A percentile compares a stretch with the other conserved stretches of the same genome.
Conservation (phyloP, 495 filamentous ascomycete species). For the Tuber umbilicatum region DNA sequence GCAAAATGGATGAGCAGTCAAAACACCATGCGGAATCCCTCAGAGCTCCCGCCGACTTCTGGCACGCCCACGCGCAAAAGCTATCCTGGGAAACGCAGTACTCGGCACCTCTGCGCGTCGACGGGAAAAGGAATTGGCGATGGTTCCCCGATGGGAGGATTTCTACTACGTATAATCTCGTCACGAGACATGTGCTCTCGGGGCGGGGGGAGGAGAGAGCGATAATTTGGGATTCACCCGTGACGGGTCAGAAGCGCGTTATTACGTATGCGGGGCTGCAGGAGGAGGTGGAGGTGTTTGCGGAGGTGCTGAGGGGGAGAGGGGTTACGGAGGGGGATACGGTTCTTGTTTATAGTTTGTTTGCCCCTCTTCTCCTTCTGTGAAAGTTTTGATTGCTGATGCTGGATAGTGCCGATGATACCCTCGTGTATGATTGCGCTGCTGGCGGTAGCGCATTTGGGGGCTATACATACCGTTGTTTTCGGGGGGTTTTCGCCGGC, state of each 20-base stretch:
- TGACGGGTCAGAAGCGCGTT: slow-evolving; percentile 64
- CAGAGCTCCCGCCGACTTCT: slow-evolving; percentile 62
- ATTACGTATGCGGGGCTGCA: slow-evolving; percentile 69
- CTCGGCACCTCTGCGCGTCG: slow-evolving; percentile 24
- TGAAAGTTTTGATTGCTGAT: neutral
- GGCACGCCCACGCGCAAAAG: slow-evolving; percentile 64
- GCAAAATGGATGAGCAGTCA: neutral
- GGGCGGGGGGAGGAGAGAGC: slow-evolving; percentile 67
- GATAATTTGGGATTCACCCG: slow-evolving; percentile 82
- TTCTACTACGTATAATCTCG: slow-evolving; percentile 82
- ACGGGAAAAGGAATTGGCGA: slow-evolving; percentile 53
- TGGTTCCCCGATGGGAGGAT: slow-evolving; percentile 90
- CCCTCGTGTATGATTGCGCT: slow-evolving; percentile 78
- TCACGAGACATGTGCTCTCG: slow-evolving; percentile 75
- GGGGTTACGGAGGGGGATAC: slow-evolving; percentile 81
- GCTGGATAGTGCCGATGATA: slow-evolving; percentile 79
- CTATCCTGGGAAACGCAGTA: slow-evolving; percentile 61
- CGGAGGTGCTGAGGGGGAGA: slow-evolving; percentile 73
- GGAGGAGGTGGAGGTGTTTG: slow-evolving; percentile 75
- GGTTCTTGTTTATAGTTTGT: slow-evolving; percentile 84
- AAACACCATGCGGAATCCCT: slow-evolving; percentile 45
- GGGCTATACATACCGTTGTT: slow-evolving; percentile 84
- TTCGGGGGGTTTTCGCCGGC: slow-evolving; percentile 83
- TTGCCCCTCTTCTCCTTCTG: neutral
- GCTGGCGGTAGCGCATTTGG: slow-evolving; percentile 71